phyloP scores from a whole-genome alignment of 495 filamentous ascomycete species.

The Aspergillus avenaceus region DNA sequence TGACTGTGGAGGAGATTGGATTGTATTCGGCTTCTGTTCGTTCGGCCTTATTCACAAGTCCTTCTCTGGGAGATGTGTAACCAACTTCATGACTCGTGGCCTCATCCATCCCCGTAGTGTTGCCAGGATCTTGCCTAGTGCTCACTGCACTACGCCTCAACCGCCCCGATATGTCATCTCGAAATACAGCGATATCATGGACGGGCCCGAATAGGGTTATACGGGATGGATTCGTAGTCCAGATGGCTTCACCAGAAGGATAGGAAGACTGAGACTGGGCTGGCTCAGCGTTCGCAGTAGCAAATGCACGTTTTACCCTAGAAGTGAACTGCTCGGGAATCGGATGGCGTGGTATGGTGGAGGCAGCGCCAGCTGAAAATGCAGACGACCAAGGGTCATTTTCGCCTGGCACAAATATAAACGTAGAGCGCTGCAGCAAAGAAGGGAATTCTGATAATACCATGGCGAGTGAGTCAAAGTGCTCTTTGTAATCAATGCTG shows the following conservation, averaged over 20 bases:
- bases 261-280: constrained; percentile 37
- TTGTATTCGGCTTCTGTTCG: constrained; percentile 15
- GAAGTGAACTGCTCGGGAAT: constrained; percentile 88
- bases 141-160: constrained; percentile 70
- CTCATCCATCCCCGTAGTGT: constrained; percentile 18
- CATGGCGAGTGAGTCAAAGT: constrained; percentile 80
- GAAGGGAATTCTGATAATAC: constrained; percentile 82
- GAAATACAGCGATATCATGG: constrained; percentile 79
- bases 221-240: constrained; percentile 82
- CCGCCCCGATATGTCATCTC: constrained; percentile 78
- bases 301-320: constrained; percentile 73
- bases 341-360: constrained; percentile 63
- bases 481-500: constrained; percentile 91
- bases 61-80: constrained; percentile 6
- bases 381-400: constrained; percentile 92
- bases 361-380: constrained; percentile 78
- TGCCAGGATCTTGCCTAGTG: constrained; percentile 29
- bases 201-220: constrained; percentile 77
- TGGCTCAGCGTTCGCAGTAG: constrained; percentile 65
- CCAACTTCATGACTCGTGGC: constrained; percentile 11
- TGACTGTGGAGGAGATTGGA: constrained; percentile 43
- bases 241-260: constrained; percentile 67
- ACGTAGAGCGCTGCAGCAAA: constrained; percentile 72
- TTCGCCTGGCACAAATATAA: constrained; percentile 91
- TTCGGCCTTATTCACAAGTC: constrained; percentile 11